Evolutionary conservation across 2,329 filamentous ascomycete species (phyloP).

Genomic region (Leptographium wingfieldii): DNA sequence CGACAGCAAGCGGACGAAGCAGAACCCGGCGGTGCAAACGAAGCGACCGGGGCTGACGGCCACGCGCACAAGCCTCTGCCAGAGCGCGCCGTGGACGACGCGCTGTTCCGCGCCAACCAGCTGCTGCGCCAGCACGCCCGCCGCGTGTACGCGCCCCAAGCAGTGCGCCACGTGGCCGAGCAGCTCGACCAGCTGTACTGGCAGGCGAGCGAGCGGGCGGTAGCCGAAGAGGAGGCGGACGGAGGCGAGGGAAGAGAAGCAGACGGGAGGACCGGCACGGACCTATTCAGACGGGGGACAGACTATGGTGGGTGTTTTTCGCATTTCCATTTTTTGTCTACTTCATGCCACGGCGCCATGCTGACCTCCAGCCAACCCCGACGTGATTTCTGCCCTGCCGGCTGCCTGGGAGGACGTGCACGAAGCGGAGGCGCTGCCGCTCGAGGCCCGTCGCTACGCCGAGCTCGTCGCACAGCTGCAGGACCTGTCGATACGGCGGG

Average conservation of each 20-base stretch:
- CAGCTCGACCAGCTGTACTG: constrained; percentile 58
- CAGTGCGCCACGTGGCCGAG: constrained; percentile 58
- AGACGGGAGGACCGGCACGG: constrained; percentile 10
- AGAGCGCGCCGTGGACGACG: constrained; percentile 41
- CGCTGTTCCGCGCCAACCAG: constrained; percentile 46
- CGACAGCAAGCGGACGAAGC: not conserved
- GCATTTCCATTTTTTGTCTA: constrained; percentile 9
- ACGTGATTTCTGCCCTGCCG: constrained; percentile 34
- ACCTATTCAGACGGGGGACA: constrained; percentile 21
- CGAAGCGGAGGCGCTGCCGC: constrained; percentile 25
- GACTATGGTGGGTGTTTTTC: constrained; percentile 29
- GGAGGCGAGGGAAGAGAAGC: constrained; percentile 15
- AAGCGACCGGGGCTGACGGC: constrained; percentile 11
- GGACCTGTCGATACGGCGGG: constrained; percentile 33
- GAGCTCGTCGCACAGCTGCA: constrained; percentile 36
- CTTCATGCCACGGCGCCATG: not conserved
- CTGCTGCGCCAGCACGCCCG: constrained; percentile 51
- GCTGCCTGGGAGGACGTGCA: constrained; percentile 29
- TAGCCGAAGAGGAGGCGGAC: constrained; percentile 7
- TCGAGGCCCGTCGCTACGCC: constrained; percentile 38
- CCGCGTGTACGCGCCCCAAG: constrained; percentile 53
- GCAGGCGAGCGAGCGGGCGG: constrained; percentile 26
- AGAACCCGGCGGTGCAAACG: not conserved
- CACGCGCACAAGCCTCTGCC: constrained; percentile 22
- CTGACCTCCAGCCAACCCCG: constrained; percentile 23